phyloP scores from a whole-genome alignment of 805 yeast genomes.

The Nakazawaea ishiwadae region DNA sequence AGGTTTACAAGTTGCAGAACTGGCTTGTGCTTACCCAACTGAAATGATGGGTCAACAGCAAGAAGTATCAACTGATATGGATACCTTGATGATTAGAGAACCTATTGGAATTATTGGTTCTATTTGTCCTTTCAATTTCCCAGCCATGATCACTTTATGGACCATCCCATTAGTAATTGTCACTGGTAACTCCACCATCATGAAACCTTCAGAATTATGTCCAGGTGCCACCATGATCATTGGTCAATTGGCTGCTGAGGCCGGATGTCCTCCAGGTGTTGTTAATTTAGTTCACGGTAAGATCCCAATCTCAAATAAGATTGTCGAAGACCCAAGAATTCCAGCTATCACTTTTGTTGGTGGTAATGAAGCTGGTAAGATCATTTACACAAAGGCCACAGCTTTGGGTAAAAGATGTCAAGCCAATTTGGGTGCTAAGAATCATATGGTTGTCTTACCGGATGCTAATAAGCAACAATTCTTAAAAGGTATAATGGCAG shows the following conservation, averaged over 20 bases:
- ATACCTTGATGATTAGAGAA: conserved; percentile 70
- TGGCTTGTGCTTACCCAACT: conserved; percentile 61
- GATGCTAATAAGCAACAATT: conserved; percentile 66
- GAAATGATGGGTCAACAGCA: conserved; percentile 60
- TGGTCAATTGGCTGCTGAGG: conserved; percentile 67
- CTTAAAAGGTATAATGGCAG: conserved; percentile 63
- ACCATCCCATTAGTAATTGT: conserved; percentile 57
- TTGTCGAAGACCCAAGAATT: conserved; percentile 68
- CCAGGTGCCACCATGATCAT: conserved; percentile 76
- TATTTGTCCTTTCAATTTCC: conserved; percentile 78
- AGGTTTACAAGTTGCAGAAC: conserved; percentile 77
- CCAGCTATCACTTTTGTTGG: conserved; percentile 79
- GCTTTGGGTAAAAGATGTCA: conserved; percentile 71
- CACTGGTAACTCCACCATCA: conserved; percentile 69
- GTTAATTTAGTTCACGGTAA: conserved; percentile 71
- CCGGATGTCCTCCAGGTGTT: conserved; percentile 75
- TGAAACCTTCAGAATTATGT: conserved; percentile 70
- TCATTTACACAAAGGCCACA: conserved; percentile 62
- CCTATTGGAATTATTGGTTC: conserved; percentile 76
- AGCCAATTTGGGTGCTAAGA: conserved; percentile 77
- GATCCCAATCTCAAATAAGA: conserved; percentile 65
- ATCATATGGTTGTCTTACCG: conserved; percentile 71
- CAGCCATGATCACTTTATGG: conserved; percentile 80
- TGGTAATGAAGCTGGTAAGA: conserved; percentile 73
- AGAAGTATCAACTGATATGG: conserved; percentile 72